Evolutionary conservation across 1,284 basidiomycete species (phyloP), one percentile per base, ranked within the genome.

Genomic region (Ustilago lituana): DNA sequence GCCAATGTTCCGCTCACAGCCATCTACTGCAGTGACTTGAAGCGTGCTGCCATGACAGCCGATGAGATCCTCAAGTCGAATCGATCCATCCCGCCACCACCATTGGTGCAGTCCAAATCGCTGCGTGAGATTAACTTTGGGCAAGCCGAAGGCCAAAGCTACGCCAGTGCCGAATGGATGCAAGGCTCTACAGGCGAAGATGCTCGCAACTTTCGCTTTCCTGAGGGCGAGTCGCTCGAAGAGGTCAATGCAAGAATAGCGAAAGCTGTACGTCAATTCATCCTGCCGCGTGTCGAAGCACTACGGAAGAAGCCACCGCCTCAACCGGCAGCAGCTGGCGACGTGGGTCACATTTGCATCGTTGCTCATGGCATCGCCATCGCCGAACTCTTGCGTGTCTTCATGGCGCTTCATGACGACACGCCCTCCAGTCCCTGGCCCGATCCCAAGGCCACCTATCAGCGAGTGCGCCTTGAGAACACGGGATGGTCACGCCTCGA

Each of bases 311-410:
- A 48, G 29, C 52, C 60, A 8, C 57, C 64, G 27, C 38, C 52
- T 17, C 56, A 26, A 15, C 41, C 36, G 27, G 52, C 23, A 14
- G 47, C 32, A 22, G 39, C 45, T 10, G 38, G 39, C 20, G 51
- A 58, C 10, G 73, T 79, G 19, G 80, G 86, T 7, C 87, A 91
- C 71, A 81, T 93, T 32, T 89, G 88, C 2, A 80, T 93, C 40
- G 89, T 92, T 27, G 91, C 91, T 80, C 91, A 93, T 79, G 91
- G 92, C 0, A 82, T 92, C 36, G 89, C 88, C 79, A 89, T 93
- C 36, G 85, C 86, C 48, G 90, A 91, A 46, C 50, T 77, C 19
- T 35, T 78, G 31, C 54, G 74, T 7, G 67, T 76, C 48, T 70
- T 78, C 22, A 74, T 78, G 61, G 57, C 62, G 14, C 56, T 73